Base-by-base conservation (phyloP, 768 basidiomycete species). In the Kwoniella sp. region DNA sequence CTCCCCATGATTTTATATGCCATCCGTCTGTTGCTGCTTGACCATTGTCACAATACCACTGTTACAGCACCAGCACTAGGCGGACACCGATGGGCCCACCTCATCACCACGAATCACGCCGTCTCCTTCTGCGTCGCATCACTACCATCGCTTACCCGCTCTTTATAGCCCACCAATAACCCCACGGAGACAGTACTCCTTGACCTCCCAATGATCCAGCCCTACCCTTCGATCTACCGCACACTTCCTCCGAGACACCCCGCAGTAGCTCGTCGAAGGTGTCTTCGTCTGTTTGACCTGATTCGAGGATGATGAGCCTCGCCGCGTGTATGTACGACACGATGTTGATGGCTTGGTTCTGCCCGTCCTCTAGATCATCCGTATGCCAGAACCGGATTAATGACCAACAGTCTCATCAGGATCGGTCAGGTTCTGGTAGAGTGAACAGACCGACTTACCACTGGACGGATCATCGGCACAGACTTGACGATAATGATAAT, bases 151-250 rank as follows among this genome's bases (percentile, higher is more conserved):
- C 45, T 13, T 37, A 28, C 28, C 20, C 11, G 11, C 25, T 30
- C 41, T 57, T 57, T 2, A 57, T 30, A 5, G 55, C 58, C 66
- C 66, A 68, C 66, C 66, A 68, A 58, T 68, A 68, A 20, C 61
- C 60, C 66, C 66, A 68, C 17, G 61, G 50, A 4, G 55, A 63
- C 38, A 68, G n/a, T 15, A 68, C 22, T 26, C 61, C 66, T 17
- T 52, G 38, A 45, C 55, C 61, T 13, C 66, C 66, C 12, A 52
- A 31, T 22, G 61, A 56, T 41, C 66, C 66, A 34, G 61, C 66
- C 38, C 12, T 34, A 25, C 56, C 66, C 23, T 50, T 29, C 31
- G 56, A 68, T n/a, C 37, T 26, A 41, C 61, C 55, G 17, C 48
- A 58, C 28, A 63, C 58, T 50, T 60, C 58, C 2, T 58, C 28